phyloP scores from a whole-genome alignment of 768 basidiomycete species.

The Pleurotus ostreatus region DNA sequence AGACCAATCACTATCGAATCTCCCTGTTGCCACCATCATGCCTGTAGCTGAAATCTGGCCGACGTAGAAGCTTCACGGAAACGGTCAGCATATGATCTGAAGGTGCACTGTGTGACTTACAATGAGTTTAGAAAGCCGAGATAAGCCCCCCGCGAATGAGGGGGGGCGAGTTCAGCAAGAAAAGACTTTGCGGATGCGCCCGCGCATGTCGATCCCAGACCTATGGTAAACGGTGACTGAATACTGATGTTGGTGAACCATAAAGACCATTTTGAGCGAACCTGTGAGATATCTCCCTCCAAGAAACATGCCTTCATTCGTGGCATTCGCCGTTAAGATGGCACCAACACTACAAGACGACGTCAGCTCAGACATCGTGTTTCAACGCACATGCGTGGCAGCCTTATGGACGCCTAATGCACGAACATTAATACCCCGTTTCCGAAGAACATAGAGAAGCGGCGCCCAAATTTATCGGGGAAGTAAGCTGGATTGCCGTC shows the following conservation, averaged over 20 bases:
- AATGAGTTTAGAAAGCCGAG: constrained; percentile 52
- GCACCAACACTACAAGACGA: constrained; percentile 35
- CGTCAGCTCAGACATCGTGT: background rate
- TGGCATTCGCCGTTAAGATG: constrained; percentile 45
- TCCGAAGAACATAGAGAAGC: constrained; percentile 46
- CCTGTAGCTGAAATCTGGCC: constrained; percentile 53
- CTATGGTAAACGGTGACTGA: constrained; percentile 14
- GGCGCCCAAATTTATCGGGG: constrained; percentile 45
- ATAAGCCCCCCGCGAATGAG: constrained; percentile 43
- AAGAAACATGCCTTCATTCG: constrained; percentile 36
- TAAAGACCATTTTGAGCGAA: constrained; percentile 11
- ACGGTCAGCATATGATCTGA: background rate
- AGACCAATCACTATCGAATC: constrained; percentile 33
- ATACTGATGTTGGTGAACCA: background rate
- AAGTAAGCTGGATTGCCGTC: constrained; percentile 29
- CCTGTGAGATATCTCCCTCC: constrained; percentile 51
- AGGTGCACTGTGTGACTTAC: constrained; percentile 20
- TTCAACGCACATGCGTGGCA: background rate
- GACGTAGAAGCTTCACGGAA: constrained; percentile 37
- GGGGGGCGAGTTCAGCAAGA: constrained; percentile 46
- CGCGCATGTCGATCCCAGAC: constrained; percentile 39
- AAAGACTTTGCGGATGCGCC: constrained; percentile 48
- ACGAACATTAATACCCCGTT: constrained; percentile 42
- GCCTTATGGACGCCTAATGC: background rate
- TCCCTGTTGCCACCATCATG: constrained; percentile 51